phyloP scores from a whole-genome alignment of 352 stramenopile genomes.

The Pythium rishiriense region DNA sequence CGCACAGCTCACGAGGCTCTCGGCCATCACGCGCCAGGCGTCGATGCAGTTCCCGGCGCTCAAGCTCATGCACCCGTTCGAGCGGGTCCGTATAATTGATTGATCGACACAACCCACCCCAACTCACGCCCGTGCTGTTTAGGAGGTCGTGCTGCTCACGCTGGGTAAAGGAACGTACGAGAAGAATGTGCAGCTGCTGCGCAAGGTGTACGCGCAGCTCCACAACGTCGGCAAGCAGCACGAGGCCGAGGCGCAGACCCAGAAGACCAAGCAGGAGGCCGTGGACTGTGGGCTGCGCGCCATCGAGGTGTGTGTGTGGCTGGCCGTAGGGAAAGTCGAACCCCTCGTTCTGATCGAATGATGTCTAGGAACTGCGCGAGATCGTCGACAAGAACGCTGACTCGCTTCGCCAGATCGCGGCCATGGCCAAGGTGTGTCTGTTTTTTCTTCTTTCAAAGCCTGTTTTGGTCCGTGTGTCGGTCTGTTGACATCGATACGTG shows the following conservation, averaged over 20 bases:
- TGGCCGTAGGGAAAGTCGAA: too few relatives aligned
- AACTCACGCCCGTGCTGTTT: background rate
- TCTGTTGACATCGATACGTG: background rate
- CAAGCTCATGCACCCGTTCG: conserved; percentile 77
- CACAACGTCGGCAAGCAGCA: conserved; percentile 78
- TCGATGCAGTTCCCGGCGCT: conserved; percentile 80
- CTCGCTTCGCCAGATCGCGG: conserved; percentile 29
- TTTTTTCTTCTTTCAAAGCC: too few relatives aligned
- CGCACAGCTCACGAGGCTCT: conserved; percentile 73
- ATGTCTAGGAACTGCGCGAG: conserved; percentile 27
- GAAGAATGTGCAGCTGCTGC: conserved; percentile 67
- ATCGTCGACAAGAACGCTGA: conserved; percentile 30
- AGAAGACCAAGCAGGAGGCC: conserved; percentile 82
- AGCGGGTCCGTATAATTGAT: conserved; percentile 44
- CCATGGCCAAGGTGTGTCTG: conserved; percentile 34
- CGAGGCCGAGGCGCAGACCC: conserved; percentile 62
- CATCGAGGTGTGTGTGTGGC: conserved; percentile 47
- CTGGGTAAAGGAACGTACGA: conserved; percentile 75
- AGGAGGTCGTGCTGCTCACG: conserved; percentile 84
- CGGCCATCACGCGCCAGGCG: conserved; percentile 62
- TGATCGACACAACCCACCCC: background rate
- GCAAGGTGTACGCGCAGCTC: conserved; percentile 72
- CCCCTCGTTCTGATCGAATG: too few relatives aligned
- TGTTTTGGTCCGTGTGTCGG: background rate
- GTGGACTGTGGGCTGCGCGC: conserved; percentile 72